Base-by-base conservation (phyloP, 139 green algal genomes). In the Tetratostichococcus sp. region DNA sequence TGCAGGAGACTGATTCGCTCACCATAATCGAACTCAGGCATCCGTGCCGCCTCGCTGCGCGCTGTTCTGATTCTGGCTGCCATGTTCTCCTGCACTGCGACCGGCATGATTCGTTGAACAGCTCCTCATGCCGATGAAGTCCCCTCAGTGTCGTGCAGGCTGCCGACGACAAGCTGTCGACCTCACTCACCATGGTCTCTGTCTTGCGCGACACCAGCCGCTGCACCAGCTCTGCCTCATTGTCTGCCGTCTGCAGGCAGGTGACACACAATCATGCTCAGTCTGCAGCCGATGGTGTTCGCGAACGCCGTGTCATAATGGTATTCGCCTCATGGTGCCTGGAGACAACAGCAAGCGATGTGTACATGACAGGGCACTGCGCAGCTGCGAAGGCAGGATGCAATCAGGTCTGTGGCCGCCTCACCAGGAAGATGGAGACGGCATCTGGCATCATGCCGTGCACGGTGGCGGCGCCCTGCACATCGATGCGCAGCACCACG, bases 401-500 rank as follows among this genome's bases (percentile, higher is more conserved):
- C n/a, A n/a, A n/a, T n/a, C n/a, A n/a, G n/a, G n/a, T n/a, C n/a
- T n/a, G n/a, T n/a, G n/a, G n/a, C n/a, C n/a, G n/a, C n/a, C 69
- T 8, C n/a, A 82, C 88, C 4, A 98, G 79, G 72, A 97, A 98
- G n/a, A 98, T 90, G 28, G 86, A 91, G 1, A 98, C 78, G 8
- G 80, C 84, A 31, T 90, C 84, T 3, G 93, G 89, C 57, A 97
- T 84, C 23, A 97, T 75, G 28, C 72, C 78, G 65, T 90, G 87
- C 25, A 97, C 79, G 4, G 92, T 97, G 21, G 87, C 88, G 19
- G 93, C 91, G 28, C 94, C 94, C 76, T 98, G 93, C 30, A 98
- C 91, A 76, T 98, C 94, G n/a, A 98, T 76, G 31, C 94, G 78
- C 67, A 98, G 81, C 43, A 98, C 87, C 30, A 98, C 93, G 75